A percentile compares a stretch with the other conserved stretches of the same genome.
These are phyloP conservation scores for Ascochyta viciae-villosae DNA, from an alignment of 2,329 filamentous ascomycete genomes.

Conservation along the genomic window DNA sequence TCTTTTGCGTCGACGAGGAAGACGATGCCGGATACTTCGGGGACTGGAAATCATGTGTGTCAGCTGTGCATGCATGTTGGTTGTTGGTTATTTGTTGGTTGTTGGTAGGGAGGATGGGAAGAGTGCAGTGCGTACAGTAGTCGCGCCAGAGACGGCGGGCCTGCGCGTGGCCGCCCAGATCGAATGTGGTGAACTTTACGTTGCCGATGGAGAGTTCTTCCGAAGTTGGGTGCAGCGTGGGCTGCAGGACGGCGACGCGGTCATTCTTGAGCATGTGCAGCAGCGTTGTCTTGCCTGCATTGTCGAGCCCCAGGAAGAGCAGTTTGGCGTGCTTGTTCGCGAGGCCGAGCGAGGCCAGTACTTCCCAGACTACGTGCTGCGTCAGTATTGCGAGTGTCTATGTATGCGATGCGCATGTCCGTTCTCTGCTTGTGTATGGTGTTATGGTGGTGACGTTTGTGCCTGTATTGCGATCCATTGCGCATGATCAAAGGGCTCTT, in stretches of 20 bases:
- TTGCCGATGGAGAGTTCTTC: conserved; percentile 59
- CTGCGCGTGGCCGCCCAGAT: conserved; percentile 59
- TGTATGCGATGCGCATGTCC: background rate
- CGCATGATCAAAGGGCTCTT: background rate
- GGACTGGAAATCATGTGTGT: conserved; percentile 30
- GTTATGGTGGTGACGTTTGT: background rate
- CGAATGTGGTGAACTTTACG: conserved; percentile 91
- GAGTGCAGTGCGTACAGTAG: conserved; percentile 37
- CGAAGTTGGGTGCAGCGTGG: conserved; percentile 66
- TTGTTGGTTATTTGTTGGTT: background rate
- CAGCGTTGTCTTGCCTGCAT: conserved; percentile 95
- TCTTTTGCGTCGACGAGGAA: conserved; percentile 99
- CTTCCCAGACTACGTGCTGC: conserved; percentile 74
- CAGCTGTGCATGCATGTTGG: background rate
- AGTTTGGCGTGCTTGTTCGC: conserved; percentile 85
- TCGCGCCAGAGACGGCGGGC: conserved; percentile 51
- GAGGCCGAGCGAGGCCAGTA: conserved; percentile 84
- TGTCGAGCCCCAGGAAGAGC: conserved; percentile 85
- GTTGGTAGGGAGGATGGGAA: background rate
- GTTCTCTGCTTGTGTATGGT: background rate
- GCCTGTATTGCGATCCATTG: background rate
- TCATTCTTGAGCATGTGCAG: conserved; percentile 93
- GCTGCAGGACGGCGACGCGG: conserved; percentile 79
- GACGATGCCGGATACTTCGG: conserved; percentile 73
- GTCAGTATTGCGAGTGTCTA: background rate